Conservation (phyloP, 805 yeast genomes). For the Saturnispora zaruensis region DNA sequence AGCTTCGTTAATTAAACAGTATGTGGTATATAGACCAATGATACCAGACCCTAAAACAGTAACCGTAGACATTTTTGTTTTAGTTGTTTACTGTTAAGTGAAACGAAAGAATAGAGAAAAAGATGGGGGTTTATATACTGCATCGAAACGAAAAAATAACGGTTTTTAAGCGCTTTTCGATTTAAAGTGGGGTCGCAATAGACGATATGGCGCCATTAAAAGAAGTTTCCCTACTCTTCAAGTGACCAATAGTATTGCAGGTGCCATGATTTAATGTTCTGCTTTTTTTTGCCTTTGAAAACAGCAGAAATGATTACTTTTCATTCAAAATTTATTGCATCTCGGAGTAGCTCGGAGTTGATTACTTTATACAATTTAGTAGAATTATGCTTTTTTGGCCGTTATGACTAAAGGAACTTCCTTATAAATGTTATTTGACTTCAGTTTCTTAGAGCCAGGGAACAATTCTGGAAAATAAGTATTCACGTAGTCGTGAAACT, state of each 20-base stretch:
- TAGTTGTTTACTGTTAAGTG: background rate
- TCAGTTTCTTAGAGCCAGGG: slow-evolving; percentile 20
- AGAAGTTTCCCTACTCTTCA: no score
- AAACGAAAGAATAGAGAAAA: background rate
- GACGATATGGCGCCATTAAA: background rate
- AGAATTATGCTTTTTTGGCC: background rate
- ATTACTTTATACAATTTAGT: background rate
- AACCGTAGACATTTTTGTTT: slow-evolving; percentile 12
- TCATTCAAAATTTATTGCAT: background rate
- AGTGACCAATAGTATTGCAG: background rate
- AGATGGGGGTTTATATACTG: background rate
- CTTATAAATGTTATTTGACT: slow-evolving; percentile 12
- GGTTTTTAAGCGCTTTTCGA: background rate
- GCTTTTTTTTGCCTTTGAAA: background rate
- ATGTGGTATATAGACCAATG: slow-evolving; percentile 56
- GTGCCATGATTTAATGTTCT: no score
- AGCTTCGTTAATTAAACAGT: slow-evolving; percentile 36
- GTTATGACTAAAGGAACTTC: slow-evolving; percentile 3
- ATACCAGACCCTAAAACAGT: slow-evolving; percentile 49
- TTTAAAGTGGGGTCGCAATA: background rate
- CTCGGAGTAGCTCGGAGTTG: slow-evolving; percentile 3
- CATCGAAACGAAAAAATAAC: background rate
- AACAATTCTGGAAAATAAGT: slow-evolving; percentile 31
- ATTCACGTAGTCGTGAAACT: slow-evolving; percentile 27
- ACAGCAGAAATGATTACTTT: background rate